These are phyloP conservation scores for Pleurotus eryngii DNA, from an alignment of 768 basidiomycete species.

Conservation along the genomic window DNA sequence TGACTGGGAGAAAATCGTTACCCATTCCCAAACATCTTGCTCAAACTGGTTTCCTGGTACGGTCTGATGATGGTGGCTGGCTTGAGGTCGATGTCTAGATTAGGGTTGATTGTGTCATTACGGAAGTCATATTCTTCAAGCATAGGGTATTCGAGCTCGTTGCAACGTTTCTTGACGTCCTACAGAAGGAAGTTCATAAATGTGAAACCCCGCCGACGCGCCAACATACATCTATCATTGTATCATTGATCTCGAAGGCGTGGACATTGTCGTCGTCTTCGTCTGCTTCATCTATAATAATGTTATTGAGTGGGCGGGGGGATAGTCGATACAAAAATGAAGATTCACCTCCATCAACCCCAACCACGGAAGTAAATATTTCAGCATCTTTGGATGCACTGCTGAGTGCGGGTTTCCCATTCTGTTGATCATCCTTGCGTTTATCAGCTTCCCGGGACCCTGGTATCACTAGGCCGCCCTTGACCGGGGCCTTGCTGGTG, in stretches of 20 bases:
- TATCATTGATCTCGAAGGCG: slow-evolving; percentile 93
- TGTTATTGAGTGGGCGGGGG: neutral
- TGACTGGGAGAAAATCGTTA: slow-evolving; percentile 28
- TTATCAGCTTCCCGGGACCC: slow-evolving; percentile 79
- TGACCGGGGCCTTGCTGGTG: slow-evolving; percentile 76
- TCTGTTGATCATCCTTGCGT: slow-evolving; percentile 48
- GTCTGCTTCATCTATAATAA: slow-evolving; percentile 80
- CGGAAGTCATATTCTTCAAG: slow-evolving; percentile 99
- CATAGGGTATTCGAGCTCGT: slow-evolving; percentile 96
- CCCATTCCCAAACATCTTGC: slow-evolving; percentile 99
- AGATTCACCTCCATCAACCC: slow-evolving; percentile 77
- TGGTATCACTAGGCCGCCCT: slow-evolving; percentile 81
- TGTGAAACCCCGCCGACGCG: neutral
- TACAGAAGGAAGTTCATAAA: slow-evolving; percentile 25
- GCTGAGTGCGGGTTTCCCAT: slow-evolving; percentile 23
- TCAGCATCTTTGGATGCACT: slow-evolving; percentile 56
- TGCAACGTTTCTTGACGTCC: slow-evolving; percentile 96
- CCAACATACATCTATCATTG: slow-evolving; percentile 77
- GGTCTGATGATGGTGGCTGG: slow-evolving; percentile 96
- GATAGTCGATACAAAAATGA: neutral
- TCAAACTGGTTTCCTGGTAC: slow-evolving; percentile 97
- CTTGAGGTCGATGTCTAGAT: slow-evolving; percentile 97
- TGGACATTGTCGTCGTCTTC: slow-evolving; percentile 98
- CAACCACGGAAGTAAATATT: slow-evolving; percentile 94
- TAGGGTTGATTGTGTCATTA: slow-evolving; percentile 93